A percentile compares a stretch with the other conserved stretches of the same genome.
These are phyloP conservation scores for Lasiosphaeriaceae sp. DNA, from an alignment of 495 filamentous ascomycete genomes.

Conservation along the genomic window DNA sequence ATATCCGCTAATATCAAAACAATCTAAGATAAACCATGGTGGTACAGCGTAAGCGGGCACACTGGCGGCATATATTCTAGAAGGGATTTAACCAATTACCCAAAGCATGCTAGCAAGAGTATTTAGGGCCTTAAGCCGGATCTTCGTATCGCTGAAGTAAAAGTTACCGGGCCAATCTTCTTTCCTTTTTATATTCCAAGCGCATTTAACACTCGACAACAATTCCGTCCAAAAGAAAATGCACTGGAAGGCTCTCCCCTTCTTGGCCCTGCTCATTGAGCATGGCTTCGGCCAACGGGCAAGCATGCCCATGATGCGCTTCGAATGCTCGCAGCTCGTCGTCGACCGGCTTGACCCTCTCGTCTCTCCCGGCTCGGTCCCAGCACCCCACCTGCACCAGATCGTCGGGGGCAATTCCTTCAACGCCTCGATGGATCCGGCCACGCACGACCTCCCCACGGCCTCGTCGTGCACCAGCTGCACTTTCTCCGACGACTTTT, in stretches of 20 bases:
- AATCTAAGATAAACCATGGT: background rate
- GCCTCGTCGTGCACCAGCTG: slow-evolving; percentile 24
- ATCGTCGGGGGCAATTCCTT: slow-evolving; percentile 23
- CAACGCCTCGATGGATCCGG: slow-evolving; percentile 18
- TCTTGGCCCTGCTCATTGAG: slow-evolving; percentile 32
- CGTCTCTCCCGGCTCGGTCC: slow-evolving; percentile 6
- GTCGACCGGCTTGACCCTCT: slow-evolving; percentile 60
- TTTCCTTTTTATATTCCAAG: slow-evolving; percentile 1
- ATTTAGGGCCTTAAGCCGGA: background rate
- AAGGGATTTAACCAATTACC: background rate
- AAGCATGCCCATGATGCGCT: slow-evolving; percentile 36
- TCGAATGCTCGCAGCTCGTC: slow-evolving; percentile 45
- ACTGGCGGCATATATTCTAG: background rate
- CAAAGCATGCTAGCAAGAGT: background rate
- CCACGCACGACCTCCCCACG: slow-evolving; percentile 23
- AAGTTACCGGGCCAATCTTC: background rate
- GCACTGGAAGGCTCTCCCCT: slow-evolving; percentile 34
- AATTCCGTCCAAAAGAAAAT: slow-evolving; percentile 29
- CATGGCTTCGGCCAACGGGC: slow-evolving; percentile 25
- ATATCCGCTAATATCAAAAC: background rate
- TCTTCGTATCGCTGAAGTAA: background rate
- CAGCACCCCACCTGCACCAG: slow-evolving; percentile 16
- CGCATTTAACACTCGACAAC: background rate
- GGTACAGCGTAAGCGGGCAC: background rate
- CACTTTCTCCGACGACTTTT: slow-evolving; percentile 26